Percentiles rank a stretch among this genome's conserved stretches.
Evolutionary conservation across 139 green algal genomes (phyloP).

Genomic region (Haematococcus sp.): DNA sequence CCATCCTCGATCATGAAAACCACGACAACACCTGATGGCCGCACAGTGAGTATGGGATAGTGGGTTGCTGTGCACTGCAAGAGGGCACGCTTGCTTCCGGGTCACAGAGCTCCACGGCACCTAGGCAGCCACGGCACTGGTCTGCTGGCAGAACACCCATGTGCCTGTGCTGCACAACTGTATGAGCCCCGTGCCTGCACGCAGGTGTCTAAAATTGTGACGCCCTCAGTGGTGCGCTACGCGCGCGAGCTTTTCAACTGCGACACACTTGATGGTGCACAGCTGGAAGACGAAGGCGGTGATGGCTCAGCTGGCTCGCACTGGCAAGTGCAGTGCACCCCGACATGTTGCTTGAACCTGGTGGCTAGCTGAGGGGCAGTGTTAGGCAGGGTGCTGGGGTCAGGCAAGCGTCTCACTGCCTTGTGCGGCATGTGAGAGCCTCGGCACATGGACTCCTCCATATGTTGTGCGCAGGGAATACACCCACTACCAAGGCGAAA

Average conservation of each 20-base stretch:
- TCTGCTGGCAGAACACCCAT: not conserved
- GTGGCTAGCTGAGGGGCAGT: no score
- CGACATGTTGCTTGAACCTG: no score
- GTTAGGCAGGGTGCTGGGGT: no score
- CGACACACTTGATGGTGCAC: constrained; percentile 41
- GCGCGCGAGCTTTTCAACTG: constrained; percentile 61
- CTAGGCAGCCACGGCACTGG: no score
- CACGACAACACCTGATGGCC: no score
- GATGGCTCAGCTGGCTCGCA: constrained; percentile 52
- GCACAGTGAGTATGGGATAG: no score
- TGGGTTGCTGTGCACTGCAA: no score
- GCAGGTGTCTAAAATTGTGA: constrained; percentile 24
- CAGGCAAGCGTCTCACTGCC: no score
- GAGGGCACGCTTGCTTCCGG: no score
- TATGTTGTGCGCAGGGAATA: constrained; percentile 29
- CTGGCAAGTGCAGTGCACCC: constrained; percentile 49
- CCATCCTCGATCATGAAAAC: not conserved
- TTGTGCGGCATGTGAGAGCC: no score
- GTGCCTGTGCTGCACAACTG: not conserved
- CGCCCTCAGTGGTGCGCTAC: constrained; percentile 23
- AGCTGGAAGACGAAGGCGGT: constrained; percentile 64
- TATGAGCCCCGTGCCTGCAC: not conserved
- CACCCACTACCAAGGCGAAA: constrained; percentile 46
- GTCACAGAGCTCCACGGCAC: no score
- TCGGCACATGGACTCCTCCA: no score